Evolutionary conservation across 1,139 yeast genomes (phyloP).

Genomic region (Debaryomycetaceae sp.): DNA sequence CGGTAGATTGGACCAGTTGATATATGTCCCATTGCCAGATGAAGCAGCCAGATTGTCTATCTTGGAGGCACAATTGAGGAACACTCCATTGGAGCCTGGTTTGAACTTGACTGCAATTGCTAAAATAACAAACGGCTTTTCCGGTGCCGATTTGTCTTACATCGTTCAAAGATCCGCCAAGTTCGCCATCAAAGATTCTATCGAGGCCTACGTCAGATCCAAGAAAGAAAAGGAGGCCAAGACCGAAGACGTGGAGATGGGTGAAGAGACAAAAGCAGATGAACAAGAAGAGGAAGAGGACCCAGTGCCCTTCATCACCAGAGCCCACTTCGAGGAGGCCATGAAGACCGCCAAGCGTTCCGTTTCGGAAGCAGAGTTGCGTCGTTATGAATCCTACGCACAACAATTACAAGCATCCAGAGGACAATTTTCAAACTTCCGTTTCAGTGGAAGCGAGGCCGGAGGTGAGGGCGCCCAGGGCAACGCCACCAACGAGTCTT

Average conservation of each 20-base stretch:
- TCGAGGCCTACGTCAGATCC: slow-evolving; percentile 70
- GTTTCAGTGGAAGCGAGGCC: slow-evolving; percentile 51
- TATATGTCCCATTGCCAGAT: slow-evolving; percentile 97
- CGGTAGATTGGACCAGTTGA: slow-evolving; percentile 97
- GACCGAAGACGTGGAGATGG: slow-evolving; percentile 63
- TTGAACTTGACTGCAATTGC: slow-evolving; percentile 86
- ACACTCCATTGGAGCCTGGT: slow-evolving; percentile 98
- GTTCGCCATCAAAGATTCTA: slow-evolving; percentile 96
- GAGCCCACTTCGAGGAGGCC: slow-evolving; percentile 95
- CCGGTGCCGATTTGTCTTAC: slow-evolving; percentile 98
- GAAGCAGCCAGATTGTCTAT: slow-evolving; percentile 91
- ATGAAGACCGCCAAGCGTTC: slow-evolving; percentile 99
- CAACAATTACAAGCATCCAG: slow-evolving; percentile 95
- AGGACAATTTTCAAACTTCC: slow-evolving; percentile 81
- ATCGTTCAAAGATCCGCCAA: slow-evolving; percentile 98
- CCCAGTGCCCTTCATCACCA: slow-evolving; percentile 93
- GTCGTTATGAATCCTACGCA: slow-evolving; percentile 98
- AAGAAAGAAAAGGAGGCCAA: slow-evolving; percentile 50
- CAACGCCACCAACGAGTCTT: slow-evolving; percentile 6
- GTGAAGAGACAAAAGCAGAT: slow-evolving; percentile 22
- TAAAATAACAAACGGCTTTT: slow-evolving; percentile 89
- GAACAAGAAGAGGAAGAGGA: slow-evolving; percentile 71
- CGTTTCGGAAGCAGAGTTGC: slow-evolving; percentile 93
- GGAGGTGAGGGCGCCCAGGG: slow-evolving; percentile 11
- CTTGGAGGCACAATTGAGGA: slow-evolving; percentile 92